phyloP scores from a whole-genome alignment of 2,329 filamentous ascomycete genomes.

The Ophiostoma tasmaniense region DNA sequence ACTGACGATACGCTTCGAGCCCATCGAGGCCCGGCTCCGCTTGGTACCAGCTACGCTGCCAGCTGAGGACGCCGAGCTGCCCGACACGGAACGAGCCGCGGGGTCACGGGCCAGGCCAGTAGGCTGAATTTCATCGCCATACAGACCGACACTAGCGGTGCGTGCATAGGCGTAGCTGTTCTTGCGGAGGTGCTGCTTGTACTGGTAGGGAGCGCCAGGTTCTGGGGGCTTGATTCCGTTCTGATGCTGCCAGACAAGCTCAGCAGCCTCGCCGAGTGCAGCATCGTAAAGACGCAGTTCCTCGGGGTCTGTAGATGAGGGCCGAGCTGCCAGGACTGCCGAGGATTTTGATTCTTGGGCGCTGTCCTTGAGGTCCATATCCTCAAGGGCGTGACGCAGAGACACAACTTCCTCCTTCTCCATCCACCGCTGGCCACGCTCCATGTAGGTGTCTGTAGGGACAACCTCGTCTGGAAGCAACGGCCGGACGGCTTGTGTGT shows the following conservation, averaged over 20 bases:
- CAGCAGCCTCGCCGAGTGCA: constrained; percentile 67
- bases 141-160: constrained; percentile 48
- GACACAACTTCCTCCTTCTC: constrained; percentile 69
- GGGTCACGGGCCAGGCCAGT: constrained; percentile 39
- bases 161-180: constrained; percentile 63
- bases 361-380: constrained; percentile 50
- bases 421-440: constrained; percentile 67
- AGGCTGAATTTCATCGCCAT: constrained; percentile 38
- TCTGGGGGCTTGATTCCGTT: constrained; percentile 47
- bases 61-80: constrained; percentile 41
- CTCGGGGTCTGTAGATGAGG: constrained; percentile 33
- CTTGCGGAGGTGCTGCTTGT: constrained; percentile 60
- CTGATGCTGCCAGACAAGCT: constrained; percentile 70
- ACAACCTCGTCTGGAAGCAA: constrained; percentile 53
- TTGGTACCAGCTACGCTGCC: constrained; percentile 28
- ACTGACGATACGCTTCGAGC: constrained; percentile 19
- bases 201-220: constrained; percentile 57
- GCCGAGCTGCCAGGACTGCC: constrained; percentile 13
- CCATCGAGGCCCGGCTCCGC: constrained; percentile 26
- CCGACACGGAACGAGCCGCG: constrained; percentile 40
- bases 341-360: background rate
- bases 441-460: constrained; percentile 60
- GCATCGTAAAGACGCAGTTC: constrained; percentile 57
- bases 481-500: constrained; percentile 24
- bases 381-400: constrained; percentile 62